phyloP scores from a whole-genome alignment of 805 yeast species.

The Kuraishia piskuri region DNA sequence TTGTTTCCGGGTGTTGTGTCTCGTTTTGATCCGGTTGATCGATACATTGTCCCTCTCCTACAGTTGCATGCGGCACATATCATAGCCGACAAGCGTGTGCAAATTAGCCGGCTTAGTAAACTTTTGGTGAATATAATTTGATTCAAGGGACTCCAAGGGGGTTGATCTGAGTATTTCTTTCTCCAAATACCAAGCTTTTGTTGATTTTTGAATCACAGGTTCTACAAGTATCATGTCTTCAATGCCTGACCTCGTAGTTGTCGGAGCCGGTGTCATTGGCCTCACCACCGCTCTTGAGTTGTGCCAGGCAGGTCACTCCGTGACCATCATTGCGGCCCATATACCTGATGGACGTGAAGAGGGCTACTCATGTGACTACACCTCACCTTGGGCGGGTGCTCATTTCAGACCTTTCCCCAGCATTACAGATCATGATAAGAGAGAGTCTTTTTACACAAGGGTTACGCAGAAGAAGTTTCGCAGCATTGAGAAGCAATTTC shows the following conservation, averaged over 20 bases:
- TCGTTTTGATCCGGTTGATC: too few species aligned
- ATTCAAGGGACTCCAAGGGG: not conserved
- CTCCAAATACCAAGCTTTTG: too few species aligned
- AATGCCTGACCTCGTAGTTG: slow-evolving; percentile 27
- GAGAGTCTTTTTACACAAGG: slow-evolving; percentile 35
- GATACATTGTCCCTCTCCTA: too few species aligned
- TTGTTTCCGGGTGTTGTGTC: too few species aligned
- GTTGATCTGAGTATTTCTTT: not conserved
- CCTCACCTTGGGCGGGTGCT: slow-evolving; percentile 78
- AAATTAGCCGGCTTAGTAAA: not conserved
- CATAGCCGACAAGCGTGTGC: not conserved
- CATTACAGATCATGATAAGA: slow-evolving; percentile 21
- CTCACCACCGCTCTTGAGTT: slow-evolving; percentile 42
- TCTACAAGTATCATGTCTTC: not conserved
- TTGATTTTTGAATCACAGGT: not conserved
- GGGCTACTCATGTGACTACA: slow-evolving; percentile 17
- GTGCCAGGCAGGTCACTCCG: slow-evolving; percentile 24
- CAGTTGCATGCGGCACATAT: not conserved
- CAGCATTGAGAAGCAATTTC: slow-evolving; percentile 35
- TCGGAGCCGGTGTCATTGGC: slow-evolving; percentile 55
- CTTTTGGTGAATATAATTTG: not conserved
- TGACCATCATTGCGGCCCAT: slow-evolving; percentile 39
- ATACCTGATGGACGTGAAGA: slow-evolving; percentile 19
- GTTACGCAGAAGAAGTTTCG: slow-evolving; percentile 32
- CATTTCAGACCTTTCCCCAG: slow-evolving; percentile 61